phyloP scores from a whole-genome alignment of 768 basidiomycete genomes.

The Termitomyces sp. region DNA sequence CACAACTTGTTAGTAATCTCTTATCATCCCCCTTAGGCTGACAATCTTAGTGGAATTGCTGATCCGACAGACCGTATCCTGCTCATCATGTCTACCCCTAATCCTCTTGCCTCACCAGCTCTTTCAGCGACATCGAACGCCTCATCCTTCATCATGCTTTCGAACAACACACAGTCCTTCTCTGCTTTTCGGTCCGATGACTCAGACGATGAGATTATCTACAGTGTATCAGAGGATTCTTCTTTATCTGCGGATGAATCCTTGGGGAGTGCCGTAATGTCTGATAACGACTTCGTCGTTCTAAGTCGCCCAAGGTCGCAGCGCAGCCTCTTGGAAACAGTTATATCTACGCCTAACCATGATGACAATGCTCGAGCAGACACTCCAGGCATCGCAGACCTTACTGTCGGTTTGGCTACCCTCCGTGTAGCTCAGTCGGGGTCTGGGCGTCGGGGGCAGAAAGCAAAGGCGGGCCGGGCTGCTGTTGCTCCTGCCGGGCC shows the following conservation, averaged over 20 bases:
- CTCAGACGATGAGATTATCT: slow-evolving; percentile 56
- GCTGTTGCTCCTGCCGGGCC: not conserved
- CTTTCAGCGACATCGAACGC: slow-evolving; percentile 17
- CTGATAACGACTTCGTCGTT: slow-evolving; percentile 49
- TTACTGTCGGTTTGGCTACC: slow-evolving; percentile 8
- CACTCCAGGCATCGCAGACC: slow-evolving; percentile 5
- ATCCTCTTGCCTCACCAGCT: slow-evolving; percentile 15
- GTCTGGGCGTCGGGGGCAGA: not conserved
- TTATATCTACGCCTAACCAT: slow-evolving; percentile 6
- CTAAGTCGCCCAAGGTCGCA: slow-evolving; percentile 20
- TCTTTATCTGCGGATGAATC: slow-evolving; percentile 19
- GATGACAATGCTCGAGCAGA: slow-evolving; percentile 1
- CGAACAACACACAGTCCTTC: slow-evolving; percentile 4
- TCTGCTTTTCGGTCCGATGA: slow-evolving; percentile 20
- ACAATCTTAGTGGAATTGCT: not conserved
- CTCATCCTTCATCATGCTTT: slow-evolving; percentile 20
- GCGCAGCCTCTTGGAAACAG: not conserved
- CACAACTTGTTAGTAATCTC: not conserved
- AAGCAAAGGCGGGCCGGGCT: not conserved
- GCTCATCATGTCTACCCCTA: slow-evolving; percentile 2
- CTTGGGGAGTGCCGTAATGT: slow-evolving; percentile 23
- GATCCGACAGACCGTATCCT: not conserved
- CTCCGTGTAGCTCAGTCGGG: slow-evolving; percentile 2
- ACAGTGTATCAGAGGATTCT: slow-evolving; percentile 32
- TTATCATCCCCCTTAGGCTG: slow-evolving; percentile 3